Evolutionary conservation across 2,329 filamentous ascomycete genomes (phyloP), one percentile per base, ranked within the genome.

Genomic region (Microsporum ferrugineum): DNA sequence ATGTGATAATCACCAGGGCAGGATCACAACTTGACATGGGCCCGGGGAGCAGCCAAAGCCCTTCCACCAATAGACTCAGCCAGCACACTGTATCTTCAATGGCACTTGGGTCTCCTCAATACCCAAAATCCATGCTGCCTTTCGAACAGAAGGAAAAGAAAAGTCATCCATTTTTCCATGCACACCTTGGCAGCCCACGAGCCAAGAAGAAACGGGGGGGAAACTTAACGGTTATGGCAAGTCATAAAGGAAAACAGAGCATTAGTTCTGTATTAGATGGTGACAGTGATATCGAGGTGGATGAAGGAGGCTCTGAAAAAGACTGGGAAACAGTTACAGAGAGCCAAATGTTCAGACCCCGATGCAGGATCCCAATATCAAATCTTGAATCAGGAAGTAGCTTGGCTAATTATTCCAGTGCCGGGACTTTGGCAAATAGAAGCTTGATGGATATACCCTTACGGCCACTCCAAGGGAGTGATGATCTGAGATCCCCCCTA

Each of bases 261-360:
- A 55, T 36, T 55, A 38, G 31, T 14, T 31, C 27, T 36, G 27
- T 57, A 1, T 36, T 57, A 41, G 55, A 57, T 43, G 55, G 7
- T n/a, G 36, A 41, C 14, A 43, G 36, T 57, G 55, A 57, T 31
- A 29, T 51, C 3, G 60, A 63, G 2, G 57, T 60, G 31, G 63
- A 60, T 7, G 31, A n/a, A 27, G n/a, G 5, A 34, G 43, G n/a
- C 10, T 55, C 51, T 2, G 68, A 66, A 27, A 58, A 59, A 41
- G 68, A 69, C 58, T 70, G 68, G 68, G 67, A 69, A 47, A 69
- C 67, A 29, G 65, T 67, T 23, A 63, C 63, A 33, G 67, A 63
- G 12, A 68, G 65, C 55, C 62, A 63, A n/a, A 60, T 63, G 43
- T 63, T 65, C 41, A 60, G 57, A 47, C 59, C 59, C 38, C 51